phyloP scores from a whole-genome alignment of 1,284 basidiomycete genomes.

The Mycosarcoma mackinlayi region DNA sequence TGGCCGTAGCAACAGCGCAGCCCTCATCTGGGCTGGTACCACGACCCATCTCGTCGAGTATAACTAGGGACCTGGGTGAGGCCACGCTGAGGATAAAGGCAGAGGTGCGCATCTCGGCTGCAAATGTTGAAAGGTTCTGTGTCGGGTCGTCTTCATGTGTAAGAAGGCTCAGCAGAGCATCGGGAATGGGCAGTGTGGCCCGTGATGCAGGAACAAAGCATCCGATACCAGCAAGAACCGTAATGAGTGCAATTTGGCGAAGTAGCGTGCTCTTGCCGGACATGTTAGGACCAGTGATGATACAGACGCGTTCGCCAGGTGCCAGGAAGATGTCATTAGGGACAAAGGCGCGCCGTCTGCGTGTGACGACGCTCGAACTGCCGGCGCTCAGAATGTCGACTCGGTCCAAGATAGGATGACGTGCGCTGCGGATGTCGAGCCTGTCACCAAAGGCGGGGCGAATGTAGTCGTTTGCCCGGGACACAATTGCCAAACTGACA shows the following conservation, averaged over 20 bases:
- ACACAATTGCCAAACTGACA: conserved; percentile 41
- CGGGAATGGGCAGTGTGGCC: conserved; percentile 75
- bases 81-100: conserved; percentile 74
- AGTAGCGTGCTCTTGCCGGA: conserved; percentile 91
- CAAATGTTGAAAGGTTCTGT: conserved; percentile 64
- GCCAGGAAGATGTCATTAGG: conserved; percentile 50
- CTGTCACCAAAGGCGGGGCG: conserved; percentile 52
- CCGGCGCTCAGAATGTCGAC: conserved; percentile 73
- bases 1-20: conserved; percentile 87
- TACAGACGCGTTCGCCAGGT: conserved; percentile 22
- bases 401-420: conserved; percentile 75
- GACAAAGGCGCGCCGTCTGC: conserved; percentile 24
- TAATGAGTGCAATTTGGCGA: conserved; percentile 83
- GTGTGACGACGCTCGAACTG: conserved; percentile 4
- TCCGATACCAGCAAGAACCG: conserved; percentile 82
- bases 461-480: conserved; percentile 37
- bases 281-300: conserved; percentile 71
- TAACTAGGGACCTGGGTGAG: conserved; percentile 74
- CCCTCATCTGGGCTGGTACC: conserved; percentile 89
- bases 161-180: conserved; percentile 83
- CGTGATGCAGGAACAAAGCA: conserved; percentile 73
- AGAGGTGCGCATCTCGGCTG: conserved; percentile 52
- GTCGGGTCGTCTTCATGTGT: conserved; percentile 84
- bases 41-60: conserved; percentile 89
- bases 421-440: conserved; percentile 64